These are phyloP conservation scores for Plasmopara muralis DNA, from an alignment of 352 stramenopile genomes.

Conservation along the genomic window DNA sequence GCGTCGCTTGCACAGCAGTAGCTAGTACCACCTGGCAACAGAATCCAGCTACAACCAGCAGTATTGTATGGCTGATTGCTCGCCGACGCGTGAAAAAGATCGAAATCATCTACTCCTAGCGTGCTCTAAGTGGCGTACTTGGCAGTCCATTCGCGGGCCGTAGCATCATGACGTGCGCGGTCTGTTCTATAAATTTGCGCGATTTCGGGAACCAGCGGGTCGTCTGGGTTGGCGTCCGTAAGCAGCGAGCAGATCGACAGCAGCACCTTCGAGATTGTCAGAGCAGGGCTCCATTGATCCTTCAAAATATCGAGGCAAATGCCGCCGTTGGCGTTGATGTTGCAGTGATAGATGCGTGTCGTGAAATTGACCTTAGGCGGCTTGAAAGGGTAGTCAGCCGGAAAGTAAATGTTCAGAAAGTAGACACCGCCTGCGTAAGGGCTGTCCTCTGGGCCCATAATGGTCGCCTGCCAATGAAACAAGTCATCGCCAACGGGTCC, in stretches of 20 bases:
- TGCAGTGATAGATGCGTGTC: slow-evolving; percentile 99
- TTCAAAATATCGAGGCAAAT: slow-evolving; percentile 99
- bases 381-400: slow-evolving; percentile 99
- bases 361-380: slow-evolving; percentile 98
- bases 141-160: slow-evolving; percentile 95
- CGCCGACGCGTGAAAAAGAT: slow-evolving; percentile 7
- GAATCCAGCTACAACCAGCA: slow-evolving; percentile 1
- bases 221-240: slow-evolving; percentile 99
- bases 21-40: slow-evolving; percentile 5
- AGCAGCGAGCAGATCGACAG: slow-evolving; percentile 99
- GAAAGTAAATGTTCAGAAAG: slow-evolving; percentile 99
- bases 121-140: slow-evolving; percentile 97
- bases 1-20: slow-evolving; percentile 7
- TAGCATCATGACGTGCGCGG: slow-evolving; percentile 91
- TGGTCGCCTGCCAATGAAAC: slow-evolving; percentile 96
- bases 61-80: background rate
- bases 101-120: slow-evolving; percentile 35
- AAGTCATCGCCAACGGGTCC: slow-evolving; percentile 97
- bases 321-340: slow-evolving; percentile 99
- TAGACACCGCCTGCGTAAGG: slow-evolving; percentile 97
- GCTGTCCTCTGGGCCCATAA: slow-evolving; percentile 98
- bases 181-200: slow-evolving; percentile 95
- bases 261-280: slow-evolving; percentile 99
- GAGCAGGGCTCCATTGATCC: slow-evolving; percentile 98
- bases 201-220: slow-evolving; percentile 92